These are phyloP conservation scores for Lactifluus piperatus DNA, from an alignment of 768 basidiomycete species.

Conservation along the genomic window DNA sequence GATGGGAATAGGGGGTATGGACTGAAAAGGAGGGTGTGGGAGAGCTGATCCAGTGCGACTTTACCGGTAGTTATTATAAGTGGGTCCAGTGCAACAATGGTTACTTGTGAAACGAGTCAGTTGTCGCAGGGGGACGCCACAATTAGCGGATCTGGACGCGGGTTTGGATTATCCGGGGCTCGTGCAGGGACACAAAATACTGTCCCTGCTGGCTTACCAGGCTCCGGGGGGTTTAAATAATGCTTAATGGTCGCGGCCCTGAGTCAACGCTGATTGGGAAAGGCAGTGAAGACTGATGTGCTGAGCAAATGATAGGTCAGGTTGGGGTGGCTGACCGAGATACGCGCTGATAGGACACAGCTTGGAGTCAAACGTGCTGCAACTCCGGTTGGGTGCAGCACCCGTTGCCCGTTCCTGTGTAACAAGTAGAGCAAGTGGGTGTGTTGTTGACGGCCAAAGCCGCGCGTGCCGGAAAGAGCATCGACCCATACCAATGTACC, in stretches of 20 bases:
- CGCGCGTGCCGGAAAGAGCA: not conserved
- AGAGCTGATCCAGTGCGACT: not conserved
- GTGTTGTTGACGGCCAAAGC: not conserved
- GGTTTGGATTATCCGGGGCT: not conserved
- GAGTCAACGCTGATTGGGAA: not conserved
- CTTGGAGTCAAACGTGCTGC: not conserved
- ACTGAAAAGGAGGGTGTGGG: not conserved
- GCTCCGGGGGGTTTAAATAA: not conserved
- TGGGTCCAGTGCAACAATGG: not conserved
- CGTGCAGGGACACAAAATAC: not conserved
- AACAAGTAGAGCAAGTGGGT: not conserved
- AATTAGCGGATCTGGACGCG: not conserved
- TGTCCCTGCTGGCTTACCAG: not conserved
- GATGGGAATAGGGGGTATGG: not conserved
- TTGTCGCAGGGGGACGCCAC: constrained; percentile 10
- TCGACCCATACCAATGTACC: not conserved
- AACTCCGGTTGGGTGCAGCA: not conserved
- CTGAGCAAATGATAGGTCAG: not conserved
- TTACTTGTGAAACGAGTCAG: not conserved
- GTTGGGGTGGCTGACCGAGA: not conserved
- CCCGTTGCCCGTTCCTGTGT: not conserved
- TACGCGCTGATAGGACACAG: not conserved
- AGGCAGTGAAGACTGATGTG: not conserved
- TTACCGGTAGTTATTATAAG: not conserved
- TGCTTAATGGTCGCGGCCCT: not conserved